Conservation (phyloP, 2,329 filamentous ascomycete genomes). For the Alternaria arborescens region DNA sequence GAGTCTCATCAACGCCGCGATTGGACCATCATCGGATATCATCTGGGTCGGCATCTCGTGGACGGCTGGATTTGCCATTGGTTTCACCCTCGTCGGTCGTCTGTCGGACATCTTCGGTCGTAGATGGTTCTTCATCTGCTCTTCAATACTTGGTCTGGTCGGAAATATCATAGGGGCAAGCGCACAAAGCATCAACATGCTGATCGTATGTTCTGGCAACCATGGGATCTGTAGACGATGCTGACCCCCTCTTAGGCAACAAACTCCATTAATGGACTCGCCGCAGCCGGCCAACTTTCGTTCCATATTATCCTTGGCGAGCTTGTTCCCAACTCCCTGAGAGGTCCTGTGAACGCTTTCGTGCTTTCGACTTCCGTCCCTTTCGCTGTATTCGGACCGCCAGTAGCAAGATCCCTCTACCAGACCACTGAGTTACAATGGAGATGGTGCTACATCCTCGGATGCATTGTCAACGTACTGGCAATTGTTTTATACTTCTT, state of each 20-base stretch:
- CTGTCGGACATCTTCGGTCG: slow-evolving; percentile 52
- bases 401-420: slow-evolving; percentile 41
- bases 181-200: slow-evolving; percentile 44
- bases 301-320: slow-evolving; percentile 52
- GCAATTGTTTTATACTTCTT: slow-evolving; percentile 44
- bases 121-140: slow-evolving; percentile 48
- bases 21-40: slow-evolving; percentile 50
- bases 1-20: slow-evolving; percentile 48
- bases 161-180: slow-evolving; percentile 50
- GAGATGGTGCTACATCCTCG: slow-evolving; percentile 46
- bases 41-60: slow-evolving; percentile 51
- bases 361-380: slow-evolving; percentile 41
- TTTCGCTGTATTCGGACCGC: slow-evolving; percentile 44
- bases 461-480: slow-evolving; percentile 40
- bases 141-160: slow-evolving; percentile 44
- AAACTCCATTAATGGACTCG: slow-evolving; percentile 49
- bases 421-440: slow-evolving; percentile 43
- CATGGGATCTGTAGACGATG: neutral
- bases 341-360: slow-evolving; percentile 49
- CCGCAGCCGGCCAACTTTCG: slow-evolving; percentile 51
- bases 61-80: slow-evolving; percentile 47
- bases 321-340: slow-evolving; percentile 46
- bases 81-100: slow-evolving; percentile 50
- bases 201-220: slow-evolving; percentile 30
- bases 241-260: slow-evolving; percentile 28